Conservation (phyloP, 2,329 filamentous ascomycete genomes). For the Trichoderma semiorbis region DNA sequence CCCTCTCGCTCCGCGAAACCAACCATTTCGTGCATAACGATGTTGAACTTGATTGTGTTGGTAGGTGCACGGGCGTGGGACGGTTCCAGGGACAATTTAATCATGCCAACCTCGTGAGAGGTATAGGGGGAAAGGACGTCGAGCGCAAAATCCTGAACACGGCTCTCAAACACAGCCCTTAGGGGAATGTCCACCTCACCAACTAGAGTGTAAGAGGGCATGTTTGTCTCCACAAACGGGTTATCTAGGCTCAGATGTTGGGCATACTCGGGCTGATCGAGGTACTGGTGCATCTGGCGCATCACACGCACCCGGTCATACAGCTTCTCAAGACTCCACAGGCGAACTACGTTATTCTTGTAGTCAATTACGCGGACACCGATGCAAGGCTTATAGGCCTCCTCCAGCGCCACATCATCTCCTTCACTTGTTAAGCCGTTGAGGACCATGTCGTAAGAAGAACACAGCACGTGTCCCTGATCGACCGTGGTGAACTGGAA, state of each 20-base stretch:
- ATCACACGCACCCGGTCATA: slow-evolving; percentile 83
- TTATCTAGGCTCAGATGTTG: slow-evolving; percentile 91
- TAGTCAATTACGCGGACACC: slow-evolving; percentile 90
- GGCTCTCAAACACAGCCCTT: slow-evolving; percentile 86
- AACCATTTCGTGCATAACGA: slow-evolving; percentile 93
- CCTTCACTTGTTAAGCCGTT: slow-evolving; percentile 87
- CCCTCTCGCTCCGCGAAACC: slow-evolving; percentile 96
- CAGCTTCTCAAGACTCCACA: slow-evolving; percentile 94
- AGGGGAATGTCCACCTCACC: slow-evolving; percentile 92
- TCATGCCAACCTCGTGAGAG: slow-evolving; percentile 81
- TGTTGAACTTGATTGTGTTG: slow-evolving; percentile 94
- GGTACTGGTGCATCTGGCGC: slow-evolving; percentile 95
- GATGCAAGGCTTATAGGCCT: slow-evolving; percentile 82
- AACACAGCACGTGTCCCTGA: slow-evolving; percentile 80
- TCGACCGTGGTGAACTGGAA: slow-evolving; percentile 96
- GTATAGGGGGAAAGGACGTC: slow-evolving; percentile 93
- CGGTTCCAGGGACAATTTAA: slow-evolving; percentile 87
- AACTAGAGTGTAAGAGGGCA: slow-evolving; percentile 87
- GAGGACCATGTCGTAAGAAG: slow-evolving; percentile 93
- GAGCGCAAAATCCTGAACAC: slow-evolving; percentile 89
- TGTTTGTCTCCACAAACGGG: slow-evolving; percentile 85
- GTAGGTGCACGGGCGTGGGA: slow-evolving; percentile 89
- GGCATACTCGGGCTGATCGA: slow-evolving; percentile 91
- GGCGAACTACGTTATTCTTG: slow-evolving; percentile 75
- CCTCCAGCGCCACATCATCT: slow-evolving; percentile 74